Percentiles rank a stretch among this genome's conserved stretches.
These are phyloP conservation scores for Cylindrodendrum hubeiense DNA, from an alignment of 2,329 filamentous ascomycete genomes.

Conservation along the genomic window DNA sequence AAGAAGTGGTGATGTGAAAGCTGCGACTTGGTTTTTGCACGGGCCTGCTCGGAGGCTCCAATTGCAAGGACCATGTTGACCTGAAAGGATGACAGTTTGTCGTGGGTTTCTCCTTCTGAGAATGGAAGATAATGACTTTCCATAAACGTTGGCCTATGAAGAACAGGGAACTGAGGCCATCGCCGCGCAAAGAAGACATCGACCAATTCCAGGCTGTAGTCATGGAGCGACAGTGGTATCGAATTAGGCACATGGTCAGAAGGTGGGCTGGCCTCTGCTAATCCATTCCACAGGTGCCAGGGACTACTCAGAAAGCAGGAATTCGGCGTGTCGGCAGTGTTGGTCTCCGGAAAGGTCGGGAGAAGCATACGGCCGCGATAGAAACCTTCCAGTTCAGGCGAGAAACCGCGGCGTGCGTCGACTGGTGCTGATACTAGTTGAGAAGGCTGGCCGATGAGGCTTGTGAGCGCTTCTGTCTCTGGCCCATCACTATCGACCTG, in stretches of 20 bases:
- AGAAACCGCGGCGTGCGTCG: neutral
- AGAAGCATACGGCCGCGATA: conserved; percentile 38
- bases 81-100: conserved; percentile 32
- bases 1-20: conserved; percentile 38
- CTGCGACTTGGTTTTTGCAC: conserved; percentile 18
- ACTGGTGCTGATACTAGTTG: neutral
- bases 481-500: neutral
- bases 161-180: conserved; percentile 39
- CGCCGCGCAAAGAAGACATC: conserved; percentile 37
- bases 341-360: conserved; percentile 32
- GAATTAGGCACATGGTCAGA: conserved; percentile 17
- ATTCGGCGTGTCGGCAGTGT: conserved; percentile 17
- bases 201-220: conserved; percentile 30
- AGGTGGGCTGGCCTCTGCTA: conserved; percentile 32
- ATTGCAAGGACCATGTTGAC: conserved; percentile 41
- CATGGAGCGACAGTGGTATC: conserved; percentile 25
- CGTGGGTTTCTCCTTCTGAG: conserved; percentile 8
- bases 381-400: conserved; percentile 17
- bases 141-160: conserved; percentile 39
- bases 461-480: conserved; percentile 12
- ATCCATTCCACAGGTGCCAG: conserved; percentile 39
- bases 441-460: neutral
- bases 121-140: conserved; percentile 37
- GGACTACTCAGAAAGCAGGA: conserved; percentile 36
- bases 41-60: conserved; percentile 35